A percentile compares a stretch with the other conserved stretches of the same genome.
Evolutionary conservation across 306 rosid species (phyloP).

Genomic region (Trifolium fragiferum): DNA sequence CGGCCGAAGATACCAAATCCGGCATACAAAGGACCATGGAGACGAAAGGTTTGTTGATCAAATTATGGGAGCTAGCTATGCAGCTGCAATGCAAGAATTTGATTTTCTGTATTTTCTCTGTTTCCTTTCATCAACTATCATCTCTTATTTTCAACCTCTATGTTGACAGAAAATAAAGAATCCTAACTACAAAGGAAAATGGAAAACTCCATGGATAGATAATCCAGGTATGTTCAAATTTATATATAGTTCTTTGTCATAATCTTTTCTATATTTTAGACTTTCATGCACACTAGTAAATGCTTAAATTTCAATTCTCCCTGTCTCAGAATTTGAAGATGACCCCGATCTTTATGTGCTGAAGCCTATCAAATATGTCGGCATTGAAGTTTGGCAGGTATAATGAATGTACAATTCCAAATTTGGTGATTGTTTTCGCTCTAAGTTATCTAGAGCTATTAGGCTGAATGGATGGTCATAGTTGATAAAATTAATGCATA

Average conservation of each 20-base stretch:
- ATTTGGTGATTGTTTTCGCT: slow-evolving; percentile 2
- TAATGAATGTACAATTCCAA: slow-evolving; percentile 29
- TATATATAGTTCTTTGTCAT: slow-evolving; percentile 30
- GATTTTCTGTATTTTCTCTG: slow-evolving; percentile 17
- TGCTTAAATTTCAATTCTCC: slow-evolving; percentile 30
- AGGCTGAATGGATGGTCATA: slow-evolving; percentile 29
- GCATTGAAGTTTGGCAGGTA: slow-evolving; percentile 74
- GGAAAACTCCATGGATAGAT: slow-evolving; percentile 67
- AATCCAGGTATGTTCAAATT: slow-evolving; percentile 54
- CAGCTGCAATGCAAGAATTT: slow-evolving; percentile 21
- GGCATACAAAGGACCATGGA: slow-evolving; percentile 95
- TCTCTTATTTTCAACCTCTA: slow-evolving; percentile 39
- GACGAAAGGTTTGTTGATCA: slow-evolving; percentile 67
- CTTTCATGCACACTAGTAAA: slow-evolving; percentile 2
- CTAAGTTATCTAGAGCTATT: slow-evolving; percentile 1
- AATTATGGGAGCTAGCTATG: slow-evolving; percentile 37
- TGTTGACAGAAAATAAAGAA: slow-evolving; percentile 53
- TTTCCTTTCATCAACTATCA: slow-evolving; percentile 22
- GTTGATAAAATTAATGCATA: slow-evolving; percentile 19
- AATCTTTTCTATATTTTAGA: slow-evolving; percentile 14
- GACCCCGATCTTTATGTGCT: slow-evolving; percentile 71
- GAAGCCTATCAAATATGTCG: slow-evolving; percentile 64
- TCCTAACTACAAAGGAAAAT: slow-evolving; percentile 69
- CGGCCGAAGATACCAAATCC: slow-evolving; percentile 96
- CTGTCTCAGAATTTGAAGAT: slow-evolving; percentile 60